Conservation (phyloP, 1,139 yeast species). For the Saccharomyces hybrid region DNA sequence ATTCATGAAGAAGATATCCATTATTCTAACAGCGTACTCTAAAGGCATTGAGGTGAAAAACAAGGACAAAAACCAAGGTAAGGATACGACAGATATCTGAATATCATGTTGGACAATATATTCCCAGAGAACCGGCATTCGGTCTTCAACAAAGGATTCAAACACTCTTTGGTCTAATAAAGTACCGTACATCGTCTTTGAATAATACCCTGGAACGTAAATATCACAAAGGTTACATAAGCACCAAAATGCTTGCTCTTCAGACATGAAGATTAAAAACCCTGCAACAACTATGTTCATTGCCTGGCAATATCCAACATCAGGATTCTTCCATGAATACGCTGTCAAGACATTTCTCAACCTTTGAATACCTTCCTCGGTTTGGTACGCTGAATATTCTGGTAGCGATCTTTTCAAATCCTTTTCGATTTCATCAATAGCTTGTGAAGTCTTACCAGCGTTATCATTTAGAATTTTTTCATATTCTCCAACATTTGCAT, state of each 20-base stretch:
- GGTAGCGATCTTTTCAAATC: conserved; percentile 92
- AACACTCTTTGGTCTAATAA: conserved; percentile 88
- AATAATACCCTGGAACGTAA: conserved; percentile 90
- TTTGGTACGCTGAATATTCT: conserved; percentile 91
- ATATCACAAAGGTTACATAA: conserved; percentile 75
- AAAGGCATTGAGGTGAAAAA: conserved; percentile 92
- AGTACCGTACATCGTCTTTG: conserved; percentile 97
- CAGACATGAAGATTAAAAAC: conserved; percentile 83
- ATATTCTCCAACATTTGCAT: conserved; percentile 57
- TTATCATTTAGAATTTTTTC: conserved; percentile 50
- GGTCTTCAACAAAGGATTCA: conserved; percentile 80
- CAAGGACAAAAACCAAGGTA: conserved; percentile 93
- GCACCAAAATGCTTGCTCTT: conserved; percentile 97
- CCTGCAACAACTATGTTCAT: conserved; percentile 98
- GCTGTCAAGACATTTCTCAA: conserved; percentile 85
- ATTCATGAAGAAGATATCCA: conserved; percentile 85
- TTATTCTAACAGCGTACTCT: conserved; percentile 83
- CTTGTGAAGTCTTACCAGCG: conserved; percentile 60
- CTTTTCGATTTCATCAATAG: conserved; percentile 94
- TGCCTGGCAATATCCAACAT: conserved; percentile 97
- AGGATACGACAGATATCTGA: conserved; percentile 86
- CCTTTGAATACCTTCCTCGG: conserved; percentile 73
- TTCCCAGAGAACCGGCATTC: conserved; percentile 83
- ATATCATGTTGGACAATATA: conserved; percentile 76
- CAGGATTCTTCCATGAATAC: conserved; percentile 95